Evolutionary conservation across 202 grass and related monocot species (phyloP), one percentile per base, ranked within the genome.

Genomic region (Eragrostis tef): DNA sequence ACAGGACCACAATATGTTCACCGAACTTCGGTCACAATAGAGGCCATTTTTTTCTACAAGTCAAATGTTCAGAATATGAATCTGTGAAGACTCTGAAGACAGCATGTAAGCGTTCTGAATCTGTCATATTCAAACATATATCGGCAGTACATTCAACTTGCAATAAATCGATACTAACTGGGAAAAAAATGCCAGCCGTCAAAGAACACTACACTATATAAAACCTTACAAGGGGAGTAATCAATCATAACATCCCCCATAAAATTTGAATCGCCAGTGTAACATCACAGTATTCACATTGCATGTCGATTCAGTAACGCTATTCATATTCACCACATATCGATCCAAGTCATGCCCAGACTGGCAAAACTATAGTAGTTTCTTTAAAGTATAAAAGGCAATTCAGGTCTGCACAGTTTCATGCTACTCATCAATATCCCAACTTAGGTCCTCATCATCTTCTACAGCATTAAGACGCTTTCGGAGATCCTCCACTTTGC

Each of bases 371-470:
- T 48, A 62, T 52, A 12, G 21, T 24, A 60, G 22, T 47, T 31
- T 77, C 51, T 87, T 77, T 57, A 78, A 22, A 12, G 48, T 9
- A 44, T 5, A 39, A 39, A 39, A 71, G 20, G 9, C 42, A 51
- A 54, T 82, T 47, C 42, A 81, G 20, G 9, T 5, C 22, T 60
- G 47, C 43, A 14, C 2, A 60, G 13, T 7, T 77, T 80, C 49
- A 49, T 89, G 76, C 50, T 93, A 93, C 74, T 94, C 91, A 45
- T 94, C 89, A 4, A 97, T 74, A 70, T 97, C 94, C 94, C 94
- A 97, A 72, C 88, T 97, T 47, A 97, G 67, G 50, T 94, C 91
- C 53, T 97, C 87, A 25, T 92, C 76, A 31, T 90, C 93, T 93
- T 86, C 80, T 13, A 85, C 74, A 11, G 77, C 85, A 81, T 34